Evolutionary conservation across 2,329 filamentous ascomycete genomes (phyloP), one percentile per base, ranked within the genome.

Genomic region (Talaromyces islandicus): DNA sequence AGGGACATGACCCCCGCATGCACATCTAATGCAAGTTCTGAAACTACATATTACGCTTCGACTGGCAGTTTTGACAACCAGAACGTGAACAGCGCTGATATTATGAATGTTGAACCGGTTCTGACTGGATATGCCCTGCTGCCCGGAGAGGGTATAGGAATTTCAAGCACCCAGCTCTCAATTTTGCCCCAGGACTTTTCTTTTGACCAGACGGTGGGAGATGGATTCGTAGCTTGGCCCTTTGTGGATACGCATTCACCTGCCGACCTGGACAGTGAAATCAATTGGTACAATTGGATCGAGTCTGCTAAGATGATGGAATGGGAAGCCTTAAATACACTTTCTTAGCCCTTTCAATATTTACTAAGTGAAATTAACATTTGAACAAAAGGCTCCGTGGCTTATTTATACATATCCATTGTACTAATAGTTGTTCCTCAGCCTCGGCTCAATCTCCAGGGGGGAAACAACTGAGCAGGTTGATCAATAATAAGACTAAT

Each of bases 251-350:
- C 11, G 11, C 3, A 52, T 17, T 29, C 48, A n/a, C 41, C 63
- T 11, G 70, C 72, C 65, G 68, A 73, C 30, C 58, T 73, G 43
- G 70, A 71, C 53, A 59, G 56, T 7, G 70, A 74, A n/a, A 58
- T 75, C 19, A 64, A 76, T 60, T 77, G 75, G 73, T 71, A 73
- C 62, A 69, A 69, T 56, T 77, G 74, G 75, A 63, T 76, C 19
- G 68, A 75, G 58, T 73, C 72, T 60, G 71, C 72, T 1, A 72
- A 70, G 55, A 63, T 64, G 17, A 64, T 71, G 58, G 66, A 67
- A 27, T 52, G 21, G 25, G 48, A 52, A 52, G 43, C 43, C 4
- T 10, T 46, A 1, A 46, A 46, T 24, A 24, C 21, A 46, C n/a
- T 46, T 12, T 12, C 21, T 9, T 46, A 46, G 43, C 21, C 17